phyloP scores from a whole-genome alignment of 495 filamentous ascomycete species.

The Friedmanniomyces endolithicus region DNA sequence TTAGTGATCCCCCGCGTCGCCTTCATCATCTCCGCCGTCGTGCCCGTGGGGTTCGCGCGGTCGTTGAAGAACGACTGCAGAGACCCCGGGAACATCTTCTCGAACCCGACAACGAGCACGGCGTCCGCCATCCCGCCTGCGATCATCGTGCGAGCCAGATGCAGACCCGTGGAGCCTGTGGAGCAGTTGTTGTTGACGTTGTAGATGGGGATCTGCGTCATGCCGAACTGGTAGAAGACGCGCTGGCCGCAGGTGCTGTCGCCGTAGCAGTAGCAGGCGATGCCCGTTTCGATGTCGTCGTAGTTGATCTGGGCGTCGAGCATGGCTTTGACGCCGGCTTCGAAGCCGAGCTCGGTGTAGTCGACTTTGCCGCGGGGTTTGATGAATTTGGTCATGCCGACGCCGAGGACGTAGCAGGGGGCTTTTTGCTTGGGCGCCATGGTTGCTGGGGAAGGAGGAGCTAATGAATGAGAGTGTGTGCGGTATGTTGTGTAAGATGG shows the following conservation, averaged over 20 bases:
- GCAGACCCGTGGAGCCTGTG: conserved; percentile 66
- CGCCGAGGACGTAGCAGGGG: conserved; percentile 69
- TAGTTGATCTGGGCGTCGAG: conserved; percentile 91
- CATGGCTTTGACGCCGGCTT: conserved; percentile 91
- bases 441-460: neutral
- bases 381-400: conserved; percentile 98
- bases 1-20: conserved; percentile 69
- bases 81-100: conserved; percentile 94
- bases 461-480: neutral
- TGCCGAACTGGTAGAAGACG: conserved; percentile 97
- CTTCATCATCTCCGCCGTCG: conserved; percentile 64
- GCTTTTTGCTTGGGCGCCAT: conserved; percentile 9
- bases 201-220: conserved; percentile 60
- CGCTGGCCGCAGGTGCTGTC: conserved; percentile 92
- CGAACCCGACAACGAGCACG: conserved; percentile 83
- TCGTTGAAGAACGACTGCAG: conserved; percentile 72
- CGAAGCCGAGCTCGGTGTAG: conserved; percentile 82
- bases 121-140: conserved; percentile 69
- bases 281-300: conserved; percentile 87
- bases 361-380: conserved; percentile 89
- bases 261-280: conserved; percentile 94
- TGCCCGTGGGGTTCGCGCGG: conserved; percentile 60
- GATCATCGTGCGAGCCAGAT: conserved; percentile 73
- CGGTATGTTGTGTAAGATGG: neutral
- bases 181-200: conserved; percentile 98